Evolutionary conservation across 1,284 basidiomycete genomes (phyloP), one percentile per base, ranked within the genome.

Genomic region (Melampsora americana): DNA sequence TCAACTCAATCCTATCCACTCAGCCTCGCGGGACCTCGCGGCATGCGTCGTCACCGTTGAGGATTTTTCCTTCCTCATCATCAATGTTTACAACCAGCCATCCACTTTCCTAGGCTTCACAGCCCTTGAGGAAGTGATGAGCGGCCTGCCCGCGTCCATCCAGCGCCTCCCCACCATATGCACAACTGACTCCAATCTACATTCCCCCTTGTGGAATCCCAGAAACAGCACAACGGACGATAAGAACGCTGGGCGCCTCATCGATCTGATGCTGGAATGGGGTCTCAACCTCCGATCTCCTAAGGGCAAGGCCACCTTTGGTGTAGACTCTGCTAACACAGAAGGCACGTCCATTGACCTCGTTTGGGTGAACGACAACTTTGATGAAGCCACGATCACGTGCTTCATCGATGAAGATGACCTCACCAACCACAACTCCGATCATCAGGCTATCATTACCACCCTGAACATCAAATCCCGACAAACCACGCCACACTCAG

Each of bases 391-490:
- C 53, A 48, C 48, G 14, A 50, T 9, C 7, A 9, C 16, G n/a
- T 64, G 46, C 44, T 32, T 12, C 1, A 48, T 71, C 9, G 42
- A 23, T 35, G 28, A 32, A 20, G 35, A 72, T 46, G 50, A 53
- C 5, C 16, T 53, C 50, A 53, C 50, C 3, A 72, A 72, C 48
- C 70, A 72, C 46, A 30, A 30, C 11, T 72, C 70, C 9, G 70
- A 72, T 20, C 70, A 72, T 23, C 70, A 72, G 39, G 44, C 70
- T 23, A 65, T 72, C 16, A 62, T 35, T 26, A 62, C 69, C 35
- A 28, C n/a, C 44, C 26, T 16, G 4, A 35, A 35, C 35, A 9
- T 35, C 35, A 66, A 14, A 35, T 28, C 46, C n/a, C 23, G 50
- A 4, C 23, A 23, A 53, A 18, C 16, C 16, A 20, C 5, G 5